These are phyloP conservation scores for Gilbertella persicaria DNA, from an alignment of 371 early-diverging fungal genomes.

Conservation along the genomic window DNA sequence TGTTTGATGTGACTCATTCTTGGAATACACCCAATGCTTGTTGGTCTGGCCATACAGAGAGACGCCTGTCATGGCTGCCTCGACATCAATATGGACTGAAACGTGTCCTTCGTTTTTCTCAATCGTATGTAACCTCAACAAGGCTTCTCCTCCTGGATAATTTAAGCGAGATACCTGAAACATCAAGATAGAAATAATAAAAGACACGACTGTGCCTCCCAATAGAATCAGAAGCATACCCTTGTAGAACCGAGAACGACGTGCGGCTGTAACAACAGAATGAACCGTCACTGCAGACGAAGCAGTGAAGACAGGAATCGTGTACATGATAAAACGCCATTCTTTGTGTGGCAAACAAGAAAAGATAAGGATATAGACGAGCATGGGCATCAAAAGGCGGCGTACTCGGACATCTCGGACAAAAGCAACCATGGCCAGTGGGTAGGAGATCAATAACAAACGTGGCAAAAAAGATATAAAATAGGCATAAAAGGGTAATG, in stretches of 20 bases:
- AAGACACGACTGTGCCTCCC: constrained; percentile 29
- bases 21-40: constrained; percentile 62
- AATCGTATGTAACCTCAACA: constrained; percentile 62
- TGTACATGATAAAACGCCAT: constrained; percentile 93
- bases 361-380: constrained; percentile 65
- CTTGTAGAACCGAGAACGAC: constrained; percentile 12
- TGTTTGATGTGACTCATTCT: constrained; percentile 56
- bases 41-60: constrained; percentile 69
- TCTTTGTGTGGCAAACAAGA: constrained; percentile 93
- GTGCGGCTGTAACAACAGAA: constrained; percentile 30
- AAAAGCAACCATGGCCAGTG: constrained; percentile 57
- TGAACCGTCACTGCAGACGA: constrained; percentile 58
- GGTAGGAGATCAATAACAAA: constrained; percentile 69
- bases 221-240: constrained; percentile 20
- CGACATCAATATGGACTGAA: constrained; percentile 79
- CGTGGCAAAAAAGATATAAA: constrained; percentile 74
- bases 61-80: constrained; percentile 87
- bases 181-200: constrained; percentile 47
- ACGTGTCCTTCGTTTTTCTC: constrained; percentile 29
- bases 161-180: constrained; percentile 71
- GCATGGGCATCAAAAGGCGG: constrained; percentile 57
- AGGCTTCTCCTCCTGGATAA: constrained; percentile 90
- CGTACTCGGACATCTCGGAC: constrained; percentile 44
- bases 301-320: constrained; percentile 83
- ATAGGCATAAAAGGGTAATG: constrained; percentile 77